Evolutionary conservation across 1,284 basidiomycete species (phyloP), one percentile per base, ranked within the genome.

Genomic region (Ustilago loliicola): DNA sequence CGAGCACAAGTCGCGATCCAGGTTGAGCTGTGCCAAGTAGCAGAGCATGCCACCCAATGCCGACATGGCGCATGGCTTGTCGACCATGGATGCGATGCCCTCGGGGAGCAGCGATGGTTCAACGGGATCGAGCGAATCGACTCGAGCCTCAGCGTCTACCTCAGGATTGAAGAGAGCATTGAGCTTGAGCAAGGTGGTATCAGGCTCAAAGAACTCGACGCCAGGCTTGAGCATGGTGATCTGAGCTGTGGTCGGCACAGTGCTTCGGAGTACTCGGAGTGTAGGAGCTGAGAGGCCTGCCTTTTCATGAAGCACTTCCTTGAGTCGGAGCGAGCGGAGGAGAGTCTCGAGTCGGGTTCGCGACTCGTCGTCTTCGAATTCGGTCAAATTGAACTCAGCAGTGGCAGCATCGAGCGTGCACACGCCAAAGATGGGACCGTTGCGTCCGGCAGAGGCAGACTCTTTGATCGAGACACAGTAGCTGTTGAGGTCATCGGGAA

Each of bases 351-450:
- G 88, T 81, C 92, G 92, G 3, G 96, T 98, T 45, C 95, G 90
- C 80, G 93, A 95, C 17, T 94, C 90, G 85, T 99, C 97, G 82
- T 99, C 97, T 66, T 93, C 91, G 84, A 99, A 98, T 1, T 90
- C 89, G 61, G 93, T 93, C 81, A 99, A 87, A 80, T 95, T 93
- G 89, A 99, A 99, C 86, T 98, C 93, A 69, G 95, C 96, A 0
- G 97, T 99, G 8, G 96, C 91, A 67, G 95, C 96, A 86, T 99
- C 97, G 80, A 99, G 88, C n/a, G 96, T 92, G 83, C 95, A 97
- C 47, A 98, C 88, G 1, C 97, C 97, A 85, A 98, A 99, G 21
- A 88, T 61, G 42, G 76, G 87, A 30, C 69, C 67, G 30, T 72
- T 72, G 56, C 54, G 66, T 11, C 66, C 64, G 23, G 59, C 36